Base-by-base conservation (phyloP, 768 basidiomycete species). In the Boletus eberwhitei region DNA sequence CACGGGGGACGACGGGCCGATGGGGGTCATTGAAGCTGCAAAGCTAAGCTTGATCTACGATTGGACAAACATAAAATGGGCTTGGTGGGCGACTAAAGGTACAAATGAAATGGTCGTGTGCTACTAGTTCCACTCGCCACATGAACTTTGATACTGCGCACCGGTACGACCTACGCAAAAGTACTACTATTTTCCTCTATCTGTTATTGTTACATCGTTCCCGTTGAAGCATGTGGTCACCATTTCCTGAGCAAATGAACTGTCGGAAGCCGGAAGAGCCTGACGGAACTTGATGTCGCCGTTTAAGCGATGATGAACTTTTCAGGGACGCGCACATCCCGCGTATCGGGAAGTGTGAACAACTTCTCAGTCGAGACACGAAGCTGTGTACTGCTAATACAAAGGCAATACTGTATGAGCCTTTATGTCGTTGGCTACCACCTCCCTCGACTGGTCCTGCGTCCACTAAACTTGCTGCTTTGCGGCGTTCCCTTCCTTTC, bases 321-420 rank as follows among this genome's bases (percentile, higher is more conserved):
- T 52, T 21, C 58, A 70, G 67, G 68, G 63, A 55, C 55, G 29
- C 44, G 24, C 21, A 40, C 38, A 5, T 19, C 45, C 55, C 34
- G 59, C 60, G 35, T 59, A 69, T 67, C 62, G 48, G 66, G 67
- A 59, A 67, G 64, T 61, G 29, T 58, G 50, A 60, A 53, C 50
- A 38, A 38, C 41, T 53, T 35, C 56, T 59, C 55, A 42, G 57
- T 55, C 53, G 43, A 60, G 41, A 55, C 44, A 53, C 1, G 47
- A 58, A 58, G 55, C 59, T 50, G 63, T 59, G 59, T 50, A 35
- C 35, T 31, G 35, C 22, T 32, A 39, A 53, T 39, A 42, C 55
- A 43, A 57, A 44, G 45, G 37, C 19, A 21, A 31, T 32, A 19
- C 21, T 14, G 37, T 47, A 9, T 61, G 49, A 48, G 41, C 48